These are phyloP conservation scores for Arabis hirsuta DNA, from an alignment of 345 rosid species.

Conservation along the genomic window DNA sequence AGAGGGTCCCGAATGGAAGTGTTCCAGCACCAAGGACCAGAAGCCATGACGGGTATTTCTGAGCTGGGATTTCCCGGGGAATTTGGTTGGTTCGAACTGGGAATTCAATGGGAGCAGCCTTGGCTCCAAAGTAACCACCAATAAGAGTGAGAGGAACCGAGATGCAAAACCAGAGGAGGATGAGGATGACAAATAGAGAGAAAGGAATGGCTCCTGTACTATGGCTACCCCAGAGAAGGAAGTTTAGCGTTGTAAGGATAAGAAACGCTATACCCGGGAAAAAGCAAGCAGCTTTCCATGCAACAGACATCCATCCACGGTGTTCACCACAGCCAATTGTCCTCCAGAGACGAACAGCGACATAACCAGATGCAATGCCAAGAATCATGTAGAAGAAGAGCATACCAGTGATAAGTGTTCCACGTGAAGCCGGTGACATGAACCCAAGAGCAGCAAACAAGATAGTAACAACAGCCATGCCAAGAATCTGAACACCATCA, in stretches of 20 bases:
- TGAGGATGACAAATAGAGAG: constrained; percentile 55
- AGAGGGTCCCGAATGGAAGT: constrained; percentile 74
- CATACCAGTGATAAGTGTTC: constrained; percentile 74
- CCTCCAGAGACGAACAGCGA: constrained; percentile 73
- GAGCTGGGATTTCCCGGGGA: constrained; percentile 77
- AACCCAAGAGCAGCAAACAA: constrained; percentile 79
- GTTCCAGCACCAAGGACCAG: constrained; percentile 79
- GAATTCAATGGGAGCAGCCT: constrained; percentile 67
- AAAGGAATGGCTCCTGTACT: constrained; percentile 81
- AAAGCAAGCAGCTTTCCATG: constrained; percentile 77
- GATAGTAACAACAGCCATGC: constrained; percentile 75
- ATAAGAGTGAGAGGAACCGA: constrained; percentile 70
- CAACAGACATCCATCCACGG: constrained; percentile 68
- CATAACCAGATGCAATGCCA: constrained; percentile 75
- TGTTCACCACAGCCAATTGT: constrained; percentile 57
- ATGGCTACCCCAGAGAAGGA: constrained; percentile 69
- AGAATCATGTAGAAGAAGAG: constrained; percentile 73
- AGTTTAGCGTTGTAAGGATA: constrained; percentile 60
- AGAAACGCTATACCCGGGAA: constrained; percentile 77
- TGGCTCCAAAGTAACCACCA: constrained; percentile 72
- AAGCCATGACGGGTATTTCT: constrained; percentile 78
- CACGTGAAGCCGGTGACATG: constrained; percentile 85
- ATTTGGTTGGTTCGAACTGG: constrained; percentile 80
- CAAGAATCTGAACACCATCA: constrained; percentile 77
- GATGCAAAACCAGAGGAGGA: constrained; percentile 62